Base-by-base conservation (phyloP, 257 asterid species). In the Marsdenia floribunda region DNA sequence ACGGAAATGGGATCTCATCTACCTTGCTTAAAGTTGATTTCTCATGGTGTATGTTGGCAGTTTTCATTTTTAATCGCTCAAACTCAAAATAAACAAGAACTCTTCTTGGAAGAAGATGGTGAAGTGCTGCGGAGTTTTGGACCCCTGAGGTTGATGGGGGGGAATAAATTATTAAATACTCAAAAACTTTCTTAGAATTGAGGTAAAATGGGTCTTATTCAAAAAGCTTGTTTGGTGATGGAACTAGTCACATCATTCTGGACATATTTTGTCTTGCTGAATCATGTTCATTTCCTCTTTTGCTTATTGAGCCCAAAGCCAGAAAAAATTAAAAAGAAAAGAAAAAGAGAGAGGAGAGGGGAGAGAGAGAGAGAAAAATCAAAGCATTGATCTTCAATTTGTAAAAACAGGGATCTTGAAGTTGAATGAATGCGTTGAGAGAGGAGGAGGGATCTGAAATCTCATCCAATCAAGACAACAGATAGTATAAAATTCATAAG, bases 201-300 rank as follows among this genome's bases (percentile, higher is more conserved):
- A 73, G 29, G 26, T 16, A 7, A 52, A 54, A 70, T 35, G 52
- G 73, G 6, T 50, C 21, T 15, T 14, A 14, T 53, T n/a, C 70
- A 19, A 22, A 53, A 75, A 35, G 73, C 57, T n/a, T 66, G 55
- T 19, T 52, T 65, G 67, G 78, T 63, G 47, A 70, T 19, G 44
- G 37, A 19, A 64, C 12, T 13, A 19, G 54, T 74, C 78, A 74
- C 78, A 52, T 74, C 78, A 74, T 4, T 35, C 42, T 64, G 53
- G 77, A 49, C 77, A 74, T 44, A 14, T 74, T 61, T 64, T 64
- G 65, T 64, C 72, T 49, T 61, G 38, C 46, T 52, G 44, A 52
- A 65, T 75, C 67, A 65, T 75, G 29, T 40, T 37, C 29, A 61
- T 50, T 50, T 50, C 78, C 63, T 37, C 65, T 65, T 75, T 75